Evolutionary conservation across 2,329 filamentous ascomycete genomes (phyloP), one percentile per base, ranked within the genome.

Genomic region (Paradendryphiella salina): DNA sequence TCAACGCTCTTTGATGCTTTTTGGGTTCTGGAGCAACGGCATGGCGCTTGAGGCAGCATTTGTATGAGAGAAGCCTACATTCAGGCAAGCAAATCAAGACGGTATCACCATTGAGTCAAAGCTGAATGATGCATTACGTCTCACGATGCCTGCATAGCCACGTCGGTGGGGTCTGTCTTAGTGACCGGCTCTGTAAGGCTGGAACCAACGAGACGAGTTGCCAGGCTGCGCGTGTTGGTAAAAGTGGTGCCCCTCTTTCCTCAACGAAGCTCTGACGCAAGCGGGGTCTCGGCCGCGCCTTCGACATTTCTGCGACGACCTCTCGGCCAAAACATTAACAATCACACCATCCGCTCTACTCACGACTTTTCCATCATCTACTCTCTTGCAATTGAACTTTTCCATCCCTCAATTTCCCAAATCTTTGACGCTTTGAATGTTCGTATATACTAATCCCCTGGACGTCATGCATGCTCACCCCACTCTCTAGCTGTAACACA

Each of bases 11-110:
- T 62, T 59, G 58, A 59, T 57, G 56, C 56, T 63, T 67, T 65
- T 60, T 59, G 52, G 52, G 61, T 60, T 65, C 61, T 60, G 54
- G 59, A 53, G 63, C 56, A 56, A 62, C 46, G 55, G 62, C 56
- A 65, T 60, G 69, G 69, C 66, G 67, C 62, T 67, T 67, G 56
- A 68, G 61, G 65, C 59, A 69, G 68, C 67, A 71, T 70, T 64
- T 66, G 67, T 66, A 63, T 62, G 63, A 57, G 50, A 60, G 46
- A 47, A 51, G 56, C 56, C 61, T 51, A 54, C 36, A 57, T 56
- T 59, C 39, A 62, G 63, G 64, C 65, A 67, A 67, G 65, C 65
- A 71, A 67, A 60, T 52, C 60, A 66, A 67, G 60, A 66, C 56
- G 63, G 67, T 65, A 66, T 66, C 60, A 63, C 60, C 60, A 58